These are phyloP conservation scores for Carnegiea gigantea DNA, from an alignment of 179 eudicot species.

Conservation along the genomic window DNA sequence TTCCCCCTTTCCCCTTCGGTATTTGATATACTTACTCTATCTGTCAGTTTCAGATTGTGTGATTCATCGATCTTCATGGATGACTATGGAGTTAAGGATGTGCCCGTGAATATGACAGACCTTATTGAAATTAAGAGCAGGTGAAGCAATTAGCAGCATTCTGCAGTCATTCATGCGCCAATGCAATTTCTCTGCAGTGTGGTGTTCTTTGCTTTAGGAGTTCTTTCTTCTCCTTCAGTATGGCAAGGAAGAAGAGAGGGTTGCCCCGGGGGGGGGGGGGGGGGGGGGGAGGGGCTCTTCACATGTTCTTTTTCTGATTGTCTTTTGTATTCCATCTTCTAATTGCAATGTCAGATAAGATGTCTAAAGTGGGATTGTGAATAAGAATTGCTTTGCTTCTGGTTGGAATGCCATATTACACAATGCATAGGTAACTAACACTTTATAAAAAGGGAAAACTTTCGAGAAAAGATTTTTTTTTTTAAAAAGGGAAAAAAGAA, in stretches of 20 bases:
- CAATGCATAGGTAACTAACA: no score
- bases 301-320: background rate
- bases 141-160: background rate
- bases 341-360: background rate
- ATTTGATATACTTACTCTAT: background rate
- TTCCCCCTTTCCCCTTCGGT: background rate
- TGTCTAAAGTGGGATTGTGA: background rate
- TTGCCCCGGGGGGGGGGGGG: background rate
- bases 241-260: background rate
- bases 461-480: no score
- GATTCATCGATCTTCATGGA: background rate
- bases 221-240: background rate
- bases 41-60: slow-evolving; percentile 13
- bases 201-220: background rate
- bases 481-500: background rate
- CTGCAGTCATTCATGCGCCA: background rate
- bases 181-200: background rate
- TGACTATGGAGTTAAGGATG: background rate
- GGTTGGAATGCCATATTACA: no score
- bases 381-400: background rate
- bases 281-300: background rate
- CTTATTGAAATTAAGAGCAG: background rate
- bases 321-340: background rate
- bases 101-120: slow-evolving; percentile 1
- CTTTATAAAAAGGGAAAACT: no score